Base-by-base conservation (phyloP, 495 filamentous ascomycete species). In the Daldinia caldariorum region DNA sequence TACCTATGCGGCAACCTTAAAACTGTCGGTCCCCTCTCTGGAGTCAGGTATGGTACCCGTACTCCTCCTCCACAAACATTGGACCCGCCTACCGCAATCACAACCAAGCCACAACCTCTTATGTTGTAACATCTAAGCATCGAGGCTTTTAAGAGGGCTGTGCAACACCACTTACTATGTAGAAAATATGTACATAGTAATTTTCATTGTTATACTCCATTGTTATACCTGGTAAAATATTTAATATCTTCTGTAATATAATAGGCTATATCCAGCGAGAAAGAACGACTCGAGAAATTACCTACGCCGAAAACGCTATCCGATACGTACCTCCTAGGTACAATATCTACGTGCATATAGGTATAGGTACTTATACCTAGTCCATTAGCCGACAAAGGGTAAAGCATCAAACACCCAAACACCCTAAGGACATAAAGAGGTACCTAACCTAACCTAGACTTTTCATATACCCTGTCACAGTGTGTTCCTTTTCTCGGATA, bases 131-230 rank as follows among this genome's bases (percentile, higher is more conserved):
- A 49, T 54, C 38, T 22, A 10, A 59, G 13, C 16, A 35, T 38
- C 20, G 56, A 60, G 67, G 67, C 67, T 65, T 65, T 61, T 61
- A 32, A 39, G 49, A 61, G 16, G 67, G 67, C 67, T 56, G 49
- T 70, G 67, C 61, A 59, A 22, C 54, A 54, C 10, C 45, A 47
- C 38, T 18, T 18, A 47, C 8, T 0, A 22, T 8, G 7, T 4
- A 47, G 20, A 39, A 47, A 47, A 47, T 22, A 22, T 13, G 43
- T 1, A n/a, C n/a, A n/a, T n/a, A n/a, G n/a, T n/a, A 47, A 47
- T 22, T 47, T 47, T 16, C 43, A 47, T 47, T 47, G 43, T 22
- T 47, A 8, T 47, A 1, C 3, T 3, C 26, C 26, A 26, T 26
- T 26, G 26, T 26, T 3, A 26, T 26, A 26, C n/a, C n/a, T n/a